Base-by-base conservation (phyloP, 805 yeast species). In the Deakozyma indianensis region DNA sequence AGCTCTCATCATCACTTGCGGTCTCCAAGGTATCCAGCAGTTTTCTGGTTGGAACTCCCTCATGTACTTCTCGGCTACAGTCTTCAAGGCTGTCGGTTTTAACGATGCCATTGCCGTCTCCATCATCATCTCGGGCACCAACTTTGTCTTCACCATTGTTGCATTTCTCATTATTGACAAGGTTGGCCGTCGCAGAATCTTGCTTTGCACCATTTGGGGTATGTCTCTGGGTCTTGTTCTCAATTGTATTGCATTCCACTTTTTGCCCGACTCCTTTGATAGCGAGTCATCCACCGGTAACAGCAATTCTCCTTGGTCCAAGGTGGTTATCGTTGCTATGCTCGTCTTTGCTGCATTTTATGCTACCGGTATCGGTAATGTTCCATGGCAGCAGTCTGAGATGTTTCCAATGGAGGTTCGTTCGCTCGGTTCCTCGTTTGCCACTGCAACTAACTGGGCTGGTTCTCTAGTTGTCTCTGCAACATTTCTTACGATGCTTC, bases 381-480 rank as follows among this genome's bases (percentile, higher is more conserved):
- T 86, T 46, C 96, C 97, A 47, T 90, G 98, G 98, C 95, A 90
- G 60, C 96, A 92, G 60, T 82, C 90, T 47, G 98, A 90, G 65
- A 68, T 90, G 58, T 87, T 92, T 67, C 92, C 96, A 28, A 95
- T 88, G 70, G 75, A 78, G 50, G 96, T 90, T 27, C 78, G 98
- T 61, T 94, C 95, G 48, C 72, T 86, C 42, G 97, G 97, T 49
- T 79, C 87, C 7, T 84, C 95, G 48, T 80, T 77, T 56, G 87
- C 96, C 1, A 85, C 96, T 11, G 90, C 92, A 15, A 79, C 88
- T 41, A 90, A 90, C 67, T 90, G 98, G 98, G 77, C 86, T 3
- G 97, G 97, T 44, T 86, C 95, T 22, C 68, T 90, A 55, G 81
- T 84, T 38, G 85, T 92, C 59, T 84, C 96, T 1, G 75, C 95